Evolutionary conservation across 306 rosid species (phyloP).

Genomic region (Cercis canadensis): DNA sequence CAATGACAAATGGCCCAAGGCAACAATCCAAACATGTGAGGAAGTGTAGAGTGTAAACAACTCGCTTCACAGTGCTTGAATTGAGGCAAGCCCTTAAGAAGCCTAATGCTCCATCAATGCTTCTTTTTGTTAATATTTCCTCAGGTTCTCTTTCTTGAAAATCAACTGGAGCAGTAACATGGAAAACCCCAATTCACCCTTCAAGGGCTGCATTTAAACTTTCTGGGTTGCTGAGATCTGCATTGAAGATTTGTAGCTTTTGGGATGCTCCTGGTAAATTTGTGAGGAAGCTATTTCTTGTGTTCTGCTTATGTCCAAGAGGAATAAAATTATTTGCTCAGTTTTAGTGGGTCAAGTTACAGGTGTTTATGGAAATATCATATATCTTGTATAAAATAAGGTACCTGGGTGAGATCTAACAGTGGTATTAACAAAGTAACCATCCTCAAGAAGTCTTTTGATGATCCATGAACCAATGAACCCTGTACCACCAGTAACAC

Average conservation of each 20-base stretch:
- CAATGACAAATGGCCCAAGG: too few relatives aligned
- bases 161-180: conserved; percentile 40
- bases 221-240: conserved; percentile 49
- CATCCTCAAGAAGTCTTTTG: conserved; percentile 39
- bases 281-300: conserved; percentile 49
- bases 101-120: conserved; percentile 48
- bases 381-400: not conserved
- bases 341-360: too few relatives aligned
- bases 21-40: too few relatives aligned
- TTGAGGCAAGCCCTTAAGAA: conserved; percentile 43
- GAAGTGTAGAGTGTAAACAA: conserved; percentile 62
- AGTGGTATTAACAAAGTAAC: conserved; percentile 46
- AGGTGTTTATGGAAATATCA: too few relatives aligned
- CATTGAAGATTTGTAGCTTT: conserved; percentile 46
- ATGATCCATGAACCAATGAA: conserved; percentile 44
- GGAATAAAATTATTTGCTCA: not conserved
- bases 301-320: not conserved
- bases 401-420: conserved; percentile 44
- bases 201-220: conserved; percentile 46
- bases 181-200: conserved; percentile 53
- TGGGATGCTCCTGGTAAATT: conserved; percentile 49
- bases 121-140: conserved; percentile 38
- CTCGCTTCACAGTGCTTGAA: conserved; percentile 48
- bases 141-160: conserved; percentile 37
- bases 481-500: conserved; percentile 54